Evolutionary conservation across 2,329 filamentous ascomycete species (phyloP), one percentile per base, ranked within the genome.

Genomic region (Talaromyces marneffei): DNA sequence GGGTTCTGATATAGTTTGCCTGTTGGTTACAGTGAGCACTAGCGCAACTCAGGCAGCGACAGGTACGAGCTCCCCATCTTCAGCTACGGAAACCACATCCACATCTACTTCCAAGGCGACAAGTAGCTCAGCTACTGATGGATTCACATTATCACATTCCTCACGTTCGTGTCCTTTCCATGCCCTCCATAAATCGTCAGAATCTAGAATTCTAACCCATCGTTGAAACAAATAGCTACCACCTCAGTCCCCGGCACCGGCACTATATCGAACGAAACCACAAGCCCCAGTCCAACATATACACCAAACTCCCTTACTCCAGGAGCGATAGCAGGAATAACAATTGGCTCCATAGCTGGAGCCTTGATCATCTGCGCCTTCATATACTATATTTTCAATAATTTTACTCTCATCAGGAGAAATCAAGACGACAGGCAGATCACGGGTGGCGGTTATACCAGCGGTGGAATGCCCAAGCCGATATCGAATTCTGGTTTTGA

Each of bases 301-400:
- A 35, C 27, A 23, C 25, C 53, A 14, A 14, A 54, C 37, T 18
- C 6, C 20, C 46, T 53, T 16, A 59, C 29, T 4, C 14, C 14
- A 3, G 46, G 57, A 9, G 16, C 40, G 14, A 59, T 59, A 31
- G 57, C 46, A 35, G 57, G 46, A 29, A 59, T 59, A 33, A n/a
- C 23, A 8, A 46, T 59, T 12, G 56, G 56, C 5, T 20, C 29
- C 25, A 25, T 59, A 4, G 27, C 23, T 2, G 55, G 39, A 4
- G 35, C 23, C n/a, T 29, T 56, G 20, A 25, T 46, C 33, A 39
- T 57, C 16, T 44, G 54, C 18, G 39, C 12, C 27, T 16, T 5
- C 23, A 5, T 20, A 6, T 57, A 44, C 18, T 20, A 46, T 2
- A 25, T 57, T 20, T 46, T 33, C 39, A 57, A 23, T 3, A 29